Conservation (phyloP, 345 rosid genomes). For the Ceriops zippeliana region DNA sequence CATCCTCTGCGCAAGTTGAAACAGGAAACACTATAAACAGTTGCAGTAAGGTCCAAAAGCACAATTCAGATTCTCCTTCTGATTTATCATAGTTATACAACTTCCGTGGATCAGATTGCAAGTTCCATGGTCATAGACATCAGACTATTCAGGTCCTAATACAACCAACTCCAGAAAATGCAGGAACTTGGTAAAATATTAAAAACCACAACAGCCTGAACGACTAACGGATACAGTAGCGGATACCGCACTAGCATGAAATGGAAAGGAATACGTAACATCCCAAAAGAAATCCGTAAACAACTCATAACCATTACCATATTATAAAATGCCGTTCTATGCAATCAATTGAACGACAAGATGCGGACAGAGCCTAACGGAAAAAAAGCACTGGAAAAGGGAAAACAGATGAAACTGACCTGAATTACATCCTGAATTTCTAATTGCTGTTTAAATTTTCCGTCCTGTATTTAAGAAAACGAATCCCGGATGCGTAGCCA, state of each 20-base stretch:
- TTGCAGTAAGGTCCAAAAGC: not conserved
- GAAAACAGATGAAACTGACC: not conserved
- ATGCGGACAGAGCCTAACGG: not conserved
- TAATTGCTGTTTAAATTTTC: not conserved
- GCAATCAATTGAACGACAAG: not conserved
- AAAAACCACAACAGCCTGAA: too few species aligned
- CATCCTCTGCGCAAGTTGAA: constrained; percentile 40
- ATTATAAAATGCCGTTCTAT: too few species aligned
- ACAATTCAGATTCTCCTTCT: not conserved
- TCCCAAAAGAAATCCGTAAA: too few species aligned
- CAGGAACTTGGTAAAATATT: too few species aligned
- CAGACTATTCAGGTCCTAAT: too few species aligned
- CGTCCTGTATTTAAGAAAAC: not conserved
- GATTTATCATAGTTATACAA: not conserved
- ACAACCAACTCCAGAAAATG: too few species aligned
- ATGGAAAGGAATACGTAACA: too few species aligned
- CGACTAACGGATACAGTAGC: too few species aligned
- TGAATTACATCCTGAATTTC: not conserved
- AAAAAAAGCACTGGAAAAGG: not conserved
- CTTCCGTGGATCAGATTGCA: not conserved
- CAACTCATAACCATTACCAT: too few species aligned
- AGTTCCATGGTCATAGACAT: not conserved
- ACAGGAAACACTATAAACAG: not conserved
- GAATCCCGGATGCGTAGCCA: not conserved
- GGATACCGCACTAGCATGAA: too few species aligned